A percentile compares a stretch with the other conserved stretches of the same genome.
Conservation (phyloP, 78 protist genomes). For the Emiliania huxleyi region DNA sequence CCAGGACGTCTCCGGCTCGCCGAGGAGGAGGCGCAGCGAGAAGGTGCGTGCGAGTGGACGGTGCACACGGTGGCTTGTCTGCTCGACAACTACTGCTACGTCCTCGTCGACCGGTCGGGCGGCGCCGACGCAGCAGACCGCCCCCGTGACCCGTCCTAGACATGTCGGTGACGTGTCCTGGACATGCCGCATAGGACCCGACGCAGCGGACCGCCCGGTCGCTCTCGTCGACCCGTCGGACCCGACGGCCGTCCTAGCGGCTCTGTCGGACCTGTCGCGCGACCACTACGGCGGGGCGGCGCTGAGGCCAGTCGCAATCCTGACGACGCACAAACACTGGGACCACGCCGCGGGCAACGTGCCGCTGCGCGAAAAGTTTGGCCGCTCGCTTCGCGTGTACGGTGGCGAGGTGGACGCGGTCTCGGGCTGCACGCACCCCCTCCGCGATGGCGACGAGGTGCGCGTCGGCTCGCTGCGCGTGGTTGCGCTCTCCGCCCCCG, state of each 20-base stretch:
- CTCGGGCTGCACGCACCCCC: conserved; percentile 1
- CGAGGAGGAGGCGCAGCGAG: too few relatives aligned
- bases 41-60: too few relatives aligned
- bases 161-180: too few relatives aligned
- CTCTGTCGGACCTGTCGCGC: neutral
- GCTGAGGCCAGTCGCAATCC: neutral
- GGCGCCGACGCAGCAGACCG: too few relatives aligned
- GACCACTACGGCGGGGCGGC: neutral
- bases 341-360: conserved; percentile 26
- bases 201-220: too few relatives aligned
- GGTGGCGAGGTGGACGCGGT: neutral
- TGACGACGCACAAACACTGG: conserved; percentile 26
- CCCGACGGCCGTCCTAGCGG: neutral
- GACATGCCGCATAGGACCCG: too few relatives aligned
- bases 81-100: neutral
- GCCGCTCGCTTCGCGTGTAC: neutral
- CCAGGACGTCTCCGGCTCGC: too few relatives aligned
- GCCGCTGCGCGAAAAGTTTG: neutral
- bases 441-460: neutral
- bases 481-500: neutral
- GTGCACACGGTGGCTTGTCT: neutral
- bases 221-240: conserved; percentile 14
- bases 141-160: too few relatives aligned
- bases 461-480: neutral
- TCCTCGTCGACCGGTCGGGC: neutral